Evolutionary conservation across 2,329 filamentous ascomycete genomes (phyloP).

Genomic region (Sporothrix inflata): DNA sequence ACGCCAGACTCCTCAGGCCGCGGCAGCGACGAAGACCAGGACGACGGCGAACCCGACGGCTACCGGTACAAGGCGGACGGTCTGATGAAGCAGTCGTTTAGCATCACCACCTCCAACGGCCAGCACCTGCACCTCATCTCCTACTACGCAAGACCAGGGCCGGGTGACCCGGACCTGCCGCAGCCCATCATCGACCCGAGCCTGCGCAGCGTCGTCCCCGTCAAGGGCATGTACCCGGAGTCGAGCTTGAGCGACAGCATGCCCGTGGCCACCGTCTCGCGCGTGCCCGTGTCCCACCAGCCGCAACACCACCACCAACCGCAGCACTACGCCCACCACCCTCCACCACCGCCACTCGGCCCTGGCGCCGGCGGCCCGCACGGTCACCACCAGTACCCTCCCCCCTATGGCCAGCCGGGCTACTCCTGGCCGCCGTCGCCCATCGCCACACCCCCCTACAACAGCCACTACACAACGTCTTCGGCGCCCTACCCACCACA

Average conservation of each 20-base stretch:
- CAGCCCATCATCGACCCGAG: conserved; percentile 81
- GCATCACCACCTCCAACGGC: conserved; percentile 85
- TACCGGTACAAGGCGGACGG: conserved; percentile 96
- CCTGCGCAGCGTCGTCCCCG: conserved; percentile 79
- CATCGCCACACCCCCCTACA: conserved; percentile 57
- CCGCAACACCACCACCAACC: conserved; percentile 37
- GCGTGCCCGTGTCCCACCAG: conserved; percentile 59
- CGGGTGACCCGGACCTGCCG: conserved; percentile 70
- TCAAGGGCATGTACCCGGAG: conserved; percentile 96
- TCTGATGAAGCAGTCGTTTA: conserved; percentile 99
- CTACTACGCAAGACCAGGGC: conserved; percentile 85
- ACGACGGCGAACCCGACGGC: conserved; percentile 83
- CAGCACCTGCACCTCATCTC: conserved; percentile 97
- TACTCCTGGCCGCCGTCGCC: conserved; percentile 62
- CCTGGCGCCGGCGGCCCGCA: conserved; percentile 9
- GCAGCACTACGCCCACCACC: conserved; percentile 32
- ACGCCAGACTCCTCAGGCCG: conserved; percentile 77
- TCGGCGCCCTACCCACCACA: conserved; percentile 39
- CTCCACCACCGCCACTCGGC: conserved; percentile 28
- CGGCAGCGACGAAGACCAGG: conserved; percentile 82
- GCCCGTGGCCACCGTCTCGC: conserved; percentile 77
- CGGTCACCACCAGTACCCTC: conserved; percentile 37
- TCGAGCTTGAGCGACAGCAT: conserved; percentile 82
- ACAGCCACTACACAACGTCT: conserved; percentile 50
- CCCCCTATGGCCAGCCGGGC: conserved; percentile 48